phyloP scores from a whole-genome alignment of 75 land plant species.

The Sequoiadendron giganteum region DNA sequence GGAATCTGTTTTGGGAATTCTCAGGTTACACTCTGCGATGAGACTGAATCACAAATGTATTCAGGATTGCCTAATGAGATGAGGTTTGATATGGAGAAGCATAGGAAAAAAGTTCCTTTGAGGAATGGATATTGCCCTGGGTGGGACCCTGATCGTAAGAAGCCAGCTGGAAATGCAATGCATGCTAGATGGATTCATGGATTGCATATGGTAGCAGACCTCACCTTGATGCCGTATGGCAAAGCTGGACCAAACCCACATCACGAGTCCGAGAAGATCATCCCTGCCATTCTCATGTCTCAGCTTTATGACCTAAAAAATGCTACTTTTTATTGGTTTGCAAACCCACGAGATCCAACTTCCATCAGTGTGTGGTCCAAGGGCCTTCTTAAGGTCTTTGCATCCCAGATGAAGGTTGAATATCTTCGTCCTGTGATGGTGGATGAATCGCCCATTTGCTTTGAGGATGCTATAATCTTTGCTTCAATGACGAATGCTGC shows the following conservation, averaged over 20 bases:
- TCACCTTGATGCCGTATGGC: slow-evolving; percentile 40
- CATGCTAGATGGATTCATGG: slow-evolving; percentile 32
- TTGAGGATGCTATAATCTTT: slow-evolving; percentile 42
- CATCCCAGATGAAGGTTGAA: slow-evolving; percentile 23
- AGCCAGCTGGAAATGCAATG: slow-evolving; percentile 1
- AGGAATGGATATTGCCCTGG: slow-evolving; percentile 26
- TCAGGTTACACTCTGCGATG: slow-evolving; percentile 35
- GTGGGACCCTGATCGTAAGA: slow-evolving; percentile 19
- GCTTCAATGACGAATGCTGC: slow-evolving; percentile 37
- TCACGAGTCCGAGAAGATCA: slow-evolving; percentile 46
- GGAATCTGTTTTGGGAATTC: slow-evolving; percentile 29
- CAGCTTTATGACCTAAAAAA: slow-evolving; percentile 30
- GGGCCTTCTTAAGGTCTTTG: slow-evolving; percentile 37
- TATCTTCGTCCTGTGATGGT: slow-evolving; percentile 17
- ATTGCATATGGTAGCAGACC: slow-evolving; percentile 40
- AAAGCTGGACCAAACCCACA: slow-evolving; percentile 50
- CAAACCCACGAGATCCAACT: slow-evolving; percentile 22
- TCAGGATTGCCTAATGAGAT: slow-evolving; percentile 21
- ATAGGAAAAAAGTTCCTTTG: slow-evolving; percentile 24
- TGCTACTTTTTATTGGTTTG: slow-evolving; percentile 36
- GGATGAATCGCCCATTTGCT: slow-evolving; percentile 33
- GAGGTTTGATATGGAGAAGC: slow-evolving; percentile 28
- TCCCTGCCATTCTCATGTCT: slow-evolving; percentile 39
- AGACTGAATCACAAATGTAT: background rate
- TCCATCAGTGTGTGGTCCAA: slow-evolving; percentile 37